Base-by-base conservation (phyloP, 2,329 filamentous ascomycete species). In the Nemania diffusa region DNA sequence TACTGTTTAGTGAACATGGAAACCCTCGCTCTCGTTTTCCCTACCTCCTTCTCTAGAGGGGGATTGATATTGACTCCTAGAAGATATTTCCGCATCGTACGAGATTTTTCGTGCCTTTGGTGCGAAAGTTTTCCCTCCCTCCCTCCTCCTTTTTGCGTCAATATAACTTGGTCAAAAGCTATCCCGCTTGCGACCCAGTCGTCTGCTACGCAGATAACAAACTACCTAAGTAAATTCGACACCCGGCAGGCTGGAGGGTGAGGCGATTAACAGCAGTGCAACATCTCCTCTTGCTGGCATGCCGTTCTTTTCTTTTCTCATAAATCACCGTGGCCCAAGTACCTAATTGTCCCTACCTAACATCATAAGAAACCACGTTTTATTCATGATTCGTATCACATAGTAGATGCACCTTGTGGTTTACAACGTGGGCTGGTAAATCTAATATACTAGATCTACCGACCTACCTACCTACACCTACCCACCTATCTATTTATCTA, bases 1-100 rank as follows among this genome's bases (percentile, higher is more conserved):
- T 26, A 48, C 34, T 68, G 62, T 68, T 65, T 27, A 68, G 65
- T 68, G 57, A 68, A 65, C 62, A 62, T 51, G 29, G 40, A 55
- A 26, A 24, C 52, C 62, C 29, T 61, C 27, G 11, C 20, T 55
- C 32, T 50, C n/a, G 2, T 24, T 40, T 42, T 24, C n/a, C 52
- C 46, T 34, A 1, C 51, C 48, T 20, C 17, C 50, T 20, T 9
- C 50, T 51, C 29, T 46, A n/a, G 22, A 13, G 24, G 15, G n/a
- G 22, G 29, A n/a, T 22, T 53, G 13, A 26, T 32, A 20, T 34
- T 6, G 37, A n/a, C 32, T 62, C 22, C 20, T 5, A 55, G 22
- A 48, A 46, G 34, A 8, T 27, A 24, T 24, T 52, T 26, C 50
- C 57, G 13, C 13, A 50, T 51, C 22, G 6, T 57, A 37, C 15